Evolutionary conservation across 139 green algal species (phyloP).

Genomic region (Pycnococcus provasolii): DNA sequence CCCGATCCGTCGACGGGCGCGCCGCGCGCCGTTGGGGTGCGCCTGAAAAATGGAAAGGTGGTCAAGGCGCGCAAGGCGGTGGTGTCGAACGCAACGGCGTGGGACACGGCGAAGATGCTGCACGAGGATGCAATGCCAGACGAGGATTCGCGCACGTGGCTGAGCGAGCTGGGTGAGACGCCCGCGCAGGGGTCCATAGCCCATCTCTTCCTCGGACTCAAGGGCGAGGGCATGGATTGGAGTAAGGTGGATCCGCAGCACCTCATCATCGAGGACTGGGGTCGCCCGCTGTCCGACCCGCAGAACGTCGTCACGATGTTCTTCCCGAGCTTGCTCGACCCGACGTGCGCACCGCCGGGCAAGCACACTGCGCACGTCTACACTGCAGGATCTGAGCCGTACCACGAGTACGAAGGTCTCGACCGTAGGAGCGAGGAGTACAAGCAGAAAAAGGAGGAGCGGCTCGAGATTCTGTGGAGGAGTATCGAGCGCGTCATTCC

Average conservation of each 20-base stretch:
- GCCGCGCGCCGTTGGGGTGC: constrained; percentile 8
- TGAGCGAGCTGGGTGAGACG: constrained; percentile 17
- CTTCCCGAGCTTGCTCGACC: constrained; percentile 62
- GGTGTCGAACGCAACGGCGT: constrained; percentile 39
- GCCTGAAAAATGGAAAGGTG: constrained; percentile 2
- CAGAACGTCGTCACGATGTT: constrained; percentile 44
- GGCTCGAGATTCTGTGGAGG: constrained; percentile 19
- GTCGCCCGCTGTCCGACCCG: constrained; percentile 12
- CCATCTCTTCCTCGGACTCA: constrained; percentile 73
- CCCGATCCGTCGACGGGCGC: constrained; percentile 32
- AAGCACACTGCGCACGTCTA: constrained; percentile 42
- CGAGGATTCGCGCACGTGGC: neutral
- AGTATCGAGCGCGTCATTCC: constrained; percentile 22
- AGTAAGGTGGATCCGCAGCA: constrained; percentile 59
- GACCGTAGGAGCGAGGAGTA: constrained; percentile 47
- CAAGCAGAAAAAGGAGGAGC: constrained; percentile 26
- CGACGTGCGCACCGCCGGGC: constrained; percentile 43
- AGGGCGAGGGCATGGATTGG: constrained; percentile 46
- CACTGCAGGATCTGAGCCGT: constrained; percentile 63
- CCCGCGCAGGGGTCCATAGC: constrained; percentile 54
- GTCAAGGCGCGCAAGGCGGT: constrained; percentile 6
- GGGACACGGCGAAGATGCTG: constrained; percentile 53
- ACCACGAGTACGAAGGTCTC: constrained; percentile 68
- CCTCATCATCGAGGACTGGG: constrained; percentile 59
- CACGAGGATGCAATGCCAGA: no score